Conservation (phyloP, 1,284 basidiomycete species). For the Melampsora americana region DNA sequence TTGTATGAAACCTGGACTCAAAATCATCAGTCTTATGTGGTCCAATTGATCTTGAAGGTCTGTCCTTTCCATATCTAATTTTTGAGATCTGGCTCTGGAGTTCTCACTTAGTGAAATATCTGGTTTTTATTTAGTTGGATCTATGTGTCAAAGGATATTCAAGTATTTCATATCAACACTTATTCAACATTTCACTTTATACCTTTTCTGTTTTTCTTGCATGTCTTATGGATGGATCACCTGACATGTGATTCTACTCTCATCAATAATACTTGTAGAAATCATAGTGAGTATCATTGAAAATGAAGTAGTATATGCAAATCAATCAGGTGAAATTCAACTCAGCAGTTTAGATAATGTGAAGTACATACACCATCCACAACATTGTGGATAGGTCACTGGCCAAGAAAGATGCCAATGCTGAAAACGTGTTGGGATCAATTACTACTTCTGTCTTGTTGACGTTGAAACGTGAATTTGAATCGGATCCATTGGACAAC, state of each 20-base stretch:
- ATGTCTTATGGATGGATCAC: not conserved
- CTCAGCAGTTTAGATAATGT: constrained; percentile 43
- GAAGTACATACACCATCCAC: constrained; percentile 41
- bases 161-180: too few relatives aligned
- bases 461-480: not conserved
- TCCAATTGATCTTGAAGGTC: too few relatives aligned
- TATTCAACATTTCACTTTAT: not conserved
- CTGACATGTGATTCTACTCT: constrained; percentile 5
- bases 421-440: constrained; percentile 16
- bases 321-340: constrained; percentile 40
- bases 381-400: constrained; percentile 24
- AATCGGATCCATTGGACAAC: constrained; percentile 7
- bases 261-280: not conserved
- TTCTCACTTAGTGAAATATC: too few relatives aligned
- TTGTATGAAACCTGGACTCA: too few relatives aligned
- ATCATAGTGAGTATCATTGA: constrained; percentile 33
- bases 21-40: too few relatives aligned
- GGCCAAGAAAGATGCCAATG: constrained; percentile 24
- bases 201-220: not conserved
- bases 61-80: too few relatives aligned
- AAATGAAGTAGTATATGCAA: constrained; percentile 36
- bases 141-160: too few relatives aligned
- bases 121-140: too few relatives aligned
- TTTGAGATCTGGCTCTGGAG: too few relatives aligned
- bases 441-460: constrained; percentile 20